These are phyloP conservation scores for Tetrapyrgos nigripes DNA, from an alignment of 1,284 basidiomycete species.

Conservation along the genomic window DNA sequence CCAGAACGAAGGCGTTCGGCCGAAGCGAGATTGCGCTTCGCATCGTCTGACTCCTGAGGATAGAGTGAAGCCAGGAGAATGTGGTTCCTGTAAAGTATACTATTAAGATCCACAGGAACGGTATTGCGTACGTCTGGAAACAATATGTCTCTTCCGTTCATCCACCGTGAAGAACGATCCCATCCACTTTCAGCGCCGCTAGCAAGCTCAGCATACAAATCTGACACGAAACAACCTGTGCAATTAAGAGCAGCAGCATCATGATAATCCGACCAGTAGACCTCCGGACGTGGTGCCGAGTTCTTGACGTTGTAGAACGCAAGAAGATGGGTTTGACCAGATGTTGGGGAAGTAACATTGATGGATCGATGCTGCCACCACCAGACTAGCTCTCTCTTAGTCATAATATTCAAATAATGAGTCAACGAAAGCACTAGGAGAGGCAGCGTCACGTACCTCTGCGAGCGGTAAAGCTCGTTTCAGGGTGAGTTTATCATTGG, in stretches of 20 bases:
- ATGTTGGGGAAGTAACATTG: slow-evolving; percentile 77
- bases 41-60: slow-evolving; percentile 48
- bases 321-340: slow-evolving; percentile 68
- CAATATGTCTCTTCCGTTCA: slow-evolving; percentile 25
- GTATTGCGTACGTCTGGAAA: slow-evolving; percentile 73
- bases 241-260: slow-evolving; percentile 67
- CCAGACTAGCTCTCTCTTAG: slow-evolving; percentile 83
- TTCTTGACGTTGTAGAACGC: slow-evolving; percentile 82
- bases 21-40: slow-evolving; percentile 59
- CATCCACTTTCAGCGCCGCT: slow-evolving; percentile 81
- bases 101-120: slow-evolving; percentile 84
- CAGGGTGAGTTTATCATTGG: slow-evolving; percentile 48
- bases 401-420: neutral
- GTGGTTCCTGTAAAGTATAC: slow-evolving; percentile 79
- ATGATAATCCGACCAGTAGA: slow-evolving; percentile 77
- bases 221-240: slow-evolving; percentile 64
- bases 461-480: slow-evolving; percentile 53
- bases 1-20: slow-evolving; percentile 69
- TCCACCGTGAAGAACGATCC: slow-evolving; percentile 55
- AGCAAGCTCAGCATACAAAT: slow-evolving; percentile 90
- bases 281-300: slow-evolving; percentile 90
- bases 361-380: slow-evolving; percentile 82
- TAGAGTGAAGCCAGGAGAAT: slow-evolving; percentile 72
- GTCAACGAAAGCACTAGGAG: neutral
- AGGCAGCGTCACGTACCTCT: slow-evolving; percentile 42